Percentiles rank a stretch among this genome's conserved stretches.
phyloP scores from a whole-genome alignment of 768 basidiomycete genomes.

The Amanita fuliginea region DNA sequence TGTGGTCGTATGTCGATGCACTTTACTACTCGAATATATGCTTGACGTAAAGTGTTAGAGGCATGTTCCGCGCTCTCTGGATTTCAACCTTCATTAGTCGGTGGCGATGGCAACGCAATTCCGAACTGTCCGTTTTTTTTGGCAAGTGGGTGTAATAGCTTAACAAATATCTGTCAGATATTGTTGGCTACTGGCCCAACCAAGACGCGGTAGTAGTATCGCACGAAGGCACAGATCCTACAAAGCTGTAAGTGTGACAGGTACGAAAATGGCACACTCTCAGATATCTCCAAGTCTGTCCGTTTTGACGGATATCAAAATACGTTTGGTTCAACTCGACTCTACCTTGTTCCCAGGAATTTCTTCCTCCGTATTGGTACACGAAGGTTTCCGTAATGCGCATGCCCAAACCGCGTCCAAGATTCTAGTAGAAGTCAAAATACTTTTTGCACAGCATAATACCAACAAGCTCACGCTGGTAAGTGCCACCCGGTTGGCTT shows the following conservation, averaged over 20 bases:
- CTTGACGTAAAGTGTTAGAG: conserved; percentile 13
- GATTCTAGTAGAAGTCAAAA: conserved; percentile 33
- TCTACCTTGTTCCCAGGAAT: conserved; percentile 45
- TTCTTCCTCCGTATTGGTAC: conserved; percentile 29
- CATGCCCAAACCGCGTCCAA: conserved; percentile 35
- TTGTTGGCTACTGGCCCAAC: conserved; percentile 44
- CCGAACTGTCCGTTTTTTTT: conserved; percentile 31
- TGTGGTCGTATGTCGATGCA: conserved; percentile 27
- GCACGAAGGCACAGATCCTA: conserved; percentile 53
- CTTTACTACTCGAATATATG: neutral
- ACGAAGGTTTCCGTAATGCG: conserved; percentile 41
- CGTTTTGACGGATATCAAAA: conserved; percentile 36
- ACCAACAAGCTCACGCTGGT: conserved; percentile 31
- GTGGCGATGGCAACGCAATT: conserved; percentile 37
- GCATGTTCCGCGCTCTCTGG: conserved; percentile 30
- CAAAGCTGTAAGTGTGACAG: conserved; percentile 28
- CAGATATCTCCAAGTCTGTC: conserved; percentile 25
- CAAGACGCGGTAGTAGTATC: conserved; percentile 44
- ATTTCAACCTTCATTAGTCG: conserved; percentile 30
- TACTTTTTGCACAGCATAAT: conserved; percentile 24
- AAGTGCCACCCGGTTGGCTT: conserved; percentile 8
- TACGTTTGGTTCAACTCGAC: conserved; percentile 28
- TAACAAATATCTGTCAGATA: conserved; percentile 21
- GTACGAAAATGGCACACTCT: neutral
- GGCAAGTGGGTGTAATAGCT: neutral